Evolutionary conservation across 768 basidiomycete species (phyloP).

Genomic region (Tricholoma sp.): DNA sequence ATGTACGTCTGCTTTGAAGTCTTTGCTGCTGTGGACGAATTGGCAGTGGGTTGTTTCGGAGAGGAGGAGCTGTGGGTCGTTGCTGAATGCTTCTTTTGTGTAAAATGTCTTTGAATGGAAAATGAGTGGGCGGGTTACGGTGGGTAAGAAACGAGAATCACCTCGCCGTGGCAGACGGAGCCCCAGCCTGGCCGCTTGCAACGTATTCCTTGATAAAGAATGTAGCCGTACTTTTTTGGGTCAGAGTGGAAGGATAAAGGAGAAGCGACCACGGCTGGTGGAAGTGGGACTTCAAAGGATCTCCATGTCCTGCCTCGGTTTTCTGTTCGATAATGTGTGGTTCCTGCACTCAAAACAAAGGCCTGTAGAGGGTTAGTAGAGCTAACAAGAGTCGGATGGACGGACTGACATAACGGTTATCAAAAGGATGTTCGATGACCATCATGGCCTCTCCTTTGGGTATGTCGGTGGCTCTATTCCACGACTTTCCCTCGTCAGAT

Average conservation of each 20-base stretch:
- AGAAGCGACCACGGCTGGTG: no score
- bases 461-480: no score
- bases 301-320: conserved; percentile 89
- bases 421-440: conserved; percentile 84
- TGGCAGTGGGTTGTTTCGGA: no score
- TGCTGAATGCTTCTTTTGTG: no score
- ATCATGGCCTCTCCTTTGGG: no score
- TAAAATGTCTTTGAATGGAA: conserved; percentile 68
- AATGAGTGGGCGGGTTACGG: conserved; percentile 5
- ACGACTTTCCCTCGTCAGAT: no score
- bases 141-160: conserved; percentile 18
- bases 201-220: no score
- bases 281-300: conserved; percentile 77
- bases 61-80: no score
- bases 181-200: conserved; percentile 57
- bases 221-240: no score
- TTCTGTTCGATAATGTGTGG: conserved; percentile 79
- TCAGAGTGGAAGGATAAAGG: no score
- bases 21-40: conserved; percentile 83
- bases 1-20: no score
- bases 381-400: not conserved
- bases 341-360: conserved; percentile 75
- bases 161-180: no score
- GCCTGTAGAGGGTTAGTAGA: conserved; percentile 45
- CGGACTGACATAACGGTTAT: conserved; percentile 62